These are phyloP conservation scores for Leccinum incarnatum DNA, from an alignment of 768 basidiomycete species.

Conservation along the genomic window DNA sequence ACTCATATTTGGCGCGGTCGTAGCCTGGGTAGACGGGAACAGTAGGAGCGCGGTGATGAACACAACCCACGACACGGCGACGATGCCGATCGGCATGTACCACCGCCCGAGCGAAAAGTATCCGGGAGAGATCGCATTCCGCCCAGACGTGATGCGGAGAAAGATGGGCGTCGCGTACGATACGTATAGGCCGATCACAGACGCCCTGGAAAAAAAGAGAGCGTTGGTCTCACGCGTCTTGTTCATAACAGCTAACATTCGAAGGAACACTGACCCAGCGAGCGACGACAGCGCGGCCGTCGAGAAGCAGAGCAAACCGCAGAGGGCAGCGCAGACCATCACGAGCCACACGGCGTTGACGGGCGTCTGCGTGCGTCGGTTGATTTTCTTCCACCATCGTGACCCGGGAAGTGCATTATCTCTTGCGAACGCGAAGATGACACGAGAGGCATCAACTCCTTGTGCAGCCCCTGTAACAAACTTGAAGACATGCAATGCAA, in stretches of 20 bases:
- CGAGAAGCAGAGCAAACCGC: slow-evolving; percentile 66
- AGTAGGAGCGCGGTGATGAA: slow-evolving; percentile 60
- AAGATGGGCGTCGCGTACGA: slow-evolving; percentile 65
- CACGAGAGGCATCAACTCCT: slow-evolving; percentile 71
- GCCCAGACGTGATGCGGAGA: slow-evolving; percentile 66
- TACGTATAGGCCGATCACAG: slow-evolving; percentile 69
- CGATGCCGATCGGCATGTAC: slow-evolving; percentile 54
- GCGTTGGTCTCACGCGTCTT: not conserved
- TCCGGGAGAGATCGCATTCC: slow-evolving; percentile 55
- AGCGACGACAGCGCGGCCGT: slow-evolving; percentile 59
- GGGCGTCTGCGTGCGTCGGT: slow-evolving; percentile 58
- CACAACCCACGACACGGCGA: slow-evolving; percentile 66
- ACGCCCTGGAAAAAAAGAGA: slow-evolving; percentile 40
- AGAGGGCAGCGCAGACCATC: slow-evolving; percentile 51
- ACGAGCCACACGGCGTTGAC: slow-evolving; percentile 79
- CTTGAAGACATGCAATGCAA: slow-evolving; percentile 30
- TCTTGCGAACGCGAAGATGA: slow-evolving; percentile 73
- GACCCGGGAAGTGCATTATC: slow-evolving; percentile 75
- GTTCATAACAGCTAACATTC: not conserved
- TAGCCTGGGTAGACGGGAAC: slow-evolving; percentile 47
- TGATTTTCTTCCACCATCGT: slow-evolving; percentile 64
- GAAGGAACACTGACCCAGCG: slow-evolving; percentile 51
- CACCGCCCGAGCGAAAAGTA: slow-evolving; percentile 60
- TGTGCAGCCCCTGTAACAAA: slow-evolving; percentile 76
- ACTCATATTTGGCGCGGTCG: slow-evolving; percentile 54